A percentile compares a stretch with the other conserved stretches of the same genome.
Evolutionary conservation across 2,329 filamentous ascomycete species (phyloP).

Genomic region (Beauveria pseudobassiana): DNA sequence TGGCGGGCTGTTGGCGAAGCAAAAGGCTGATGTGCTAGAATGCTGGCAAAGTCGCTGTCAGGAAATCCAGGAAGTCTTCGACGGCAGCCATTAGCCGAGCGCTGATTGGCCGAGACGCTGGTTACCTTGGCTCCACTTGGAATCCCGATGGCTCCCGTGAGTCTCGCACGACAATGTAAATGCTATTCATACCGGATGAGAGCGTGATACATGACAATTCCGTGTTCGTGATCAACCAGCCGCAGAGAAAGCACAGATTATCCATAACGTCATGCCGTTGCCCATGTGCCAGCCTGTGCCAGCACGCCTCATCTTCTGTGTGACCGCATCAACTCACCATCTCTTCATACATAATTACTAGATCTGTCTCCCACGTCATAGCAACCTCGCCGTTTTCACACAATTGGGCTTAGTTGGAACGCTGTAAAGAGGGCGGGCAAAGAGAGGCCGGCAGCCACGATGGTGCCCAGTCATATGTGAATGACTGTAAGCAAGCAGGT

Average conservation of each 20-base stretch:
- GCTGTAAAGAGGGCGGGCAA: too few species aligned
- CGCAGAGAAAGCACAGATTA: not conserved
- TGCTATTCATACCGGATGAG: not conserved
- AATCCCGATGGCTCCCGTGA: conserved; percentile 8
- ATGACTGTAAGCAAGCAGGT: too few species aligned
- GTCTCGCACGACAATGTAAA: not conserved
- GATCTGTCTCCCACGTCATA: too few species aligned
- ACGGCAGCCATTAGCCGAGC: not conserved
- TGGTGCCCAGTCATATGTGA: too few species aligned
- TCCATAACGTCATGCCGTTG: not conserved
- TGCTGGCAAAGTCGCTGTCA: not conserved
- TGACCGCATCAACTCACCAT: not conserved
- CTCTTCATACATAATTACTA: too few species aligned
- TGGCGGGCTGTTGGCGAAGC: conserved; percentile 8
- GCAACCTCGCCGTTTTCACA: too few species aligned
- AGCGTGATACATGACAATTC: too few species aligned
- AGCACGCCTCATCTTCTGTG: not conserved
- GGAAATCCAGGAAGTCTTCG: conserved; percentile 13
- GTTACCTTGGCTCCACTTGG: conserved; percentile 3
- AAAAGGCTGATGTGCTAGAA: conserved; percentile 6
- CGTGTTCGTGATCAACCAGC: too few species aligned
- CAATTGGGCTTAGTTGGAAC: too few species aligned
- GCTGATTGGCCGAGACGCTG: conserved; percentile 8
- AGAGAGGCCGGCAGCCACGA: too few species aligned
- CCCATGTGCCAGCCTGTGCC: not conserved